phyloP scores from a whole-genome alignment of 2,329 filamentous ascomycete species.

The Talaromyces sp. region DNA sequence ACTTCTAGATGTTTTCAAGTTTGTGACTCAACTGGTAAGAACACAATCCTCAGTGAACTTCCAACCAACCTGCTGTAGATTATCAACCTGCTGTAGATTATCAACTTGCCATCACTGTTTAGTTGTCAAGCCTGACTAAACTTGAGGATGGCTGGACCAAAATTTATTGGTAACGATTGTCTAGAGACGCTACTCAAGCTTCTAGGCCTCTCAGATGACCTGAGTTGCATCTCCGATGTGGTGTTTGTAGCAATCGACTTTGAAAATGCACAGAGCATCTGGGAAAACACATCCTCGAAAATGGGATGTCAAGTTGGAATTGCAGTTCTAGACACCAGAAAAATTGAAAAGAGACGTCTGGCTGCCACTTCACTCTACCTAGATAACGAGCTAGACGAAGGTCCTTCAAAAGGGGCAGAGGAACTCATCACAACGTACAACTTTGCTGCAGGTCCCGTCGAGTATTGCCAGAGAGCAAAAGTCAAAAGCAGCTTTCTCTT shows the following conservation, averaged over 20 bases:
- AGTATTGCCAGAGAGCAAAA: neutral
- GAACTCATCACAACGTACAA: neutral
- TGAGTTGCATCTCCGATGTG: neutral
- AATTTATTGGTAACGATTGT: neutral
- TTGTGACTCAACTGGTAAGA: neutral
- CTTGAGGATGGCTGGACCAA: neutral
- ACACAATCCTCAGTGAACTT: neutral
- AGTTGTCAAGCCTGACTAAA: neutral
- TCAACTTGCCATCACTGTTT: neutral
- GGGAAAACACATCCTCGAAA: neutral
- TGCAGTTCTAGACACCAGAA: neutral
- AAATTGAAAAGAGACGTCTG: neutral
- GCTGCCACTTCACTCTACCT: neutral
- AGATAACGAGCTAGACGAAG: no score
- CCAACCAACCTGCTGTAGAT: neutral
- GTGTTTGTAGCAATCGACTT: neutral
- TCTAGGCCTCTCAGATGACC: neutral
- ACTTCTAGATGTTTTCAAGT: neutral
- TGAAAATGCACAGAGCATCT: neutral
- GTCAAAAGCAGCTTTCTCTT: neutral
- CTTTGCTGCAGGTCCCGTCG: neutral
- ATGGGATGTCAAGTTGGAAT: neutral
- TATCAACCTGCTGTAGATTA: neutral
- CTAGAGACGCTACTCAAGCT: neutral
- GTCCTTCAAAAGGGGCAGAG: neutral